Evolutionary conservation across 495 filamentous ascomycete species (phyloP).

Genomic region (Bacidia gigantensis): DNA sequence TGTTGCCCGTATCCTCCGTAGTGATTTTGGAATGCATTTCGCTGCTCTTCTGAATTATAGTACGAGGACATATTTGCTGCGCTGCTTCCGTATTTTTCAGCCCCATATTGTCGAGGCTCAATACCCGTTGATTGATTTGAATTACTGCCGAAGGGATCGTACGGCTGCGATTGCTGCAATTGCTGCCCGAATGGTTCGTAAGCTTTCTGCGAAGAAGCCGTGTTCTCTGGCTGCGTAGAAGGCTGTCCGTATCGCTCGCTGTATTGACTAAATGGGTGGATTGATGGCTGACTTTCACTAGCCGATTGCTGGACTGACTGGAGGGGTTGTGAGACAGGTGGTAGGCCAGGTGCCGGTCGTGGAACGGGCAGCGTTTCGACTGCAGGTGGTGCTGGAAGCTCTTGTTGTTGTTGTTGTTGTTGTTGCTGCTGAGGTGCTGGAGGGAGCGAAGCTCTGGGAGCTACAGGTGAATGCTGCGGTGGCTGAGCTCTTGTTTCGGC

Average conservation of each 20-base stretch:
- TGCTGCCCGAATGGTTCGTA: conserved; percentile 84
- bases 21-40: conserved; percentile 69
- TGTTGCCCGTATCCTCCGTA: conserved; percentile 67
- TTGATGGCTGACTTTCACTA: conserved; percentile 28
- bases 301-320: conserved; percentile 3
- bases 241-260: conserved; percentile 50
- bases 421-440: conserved; percentile 40
- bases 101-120: conserved; percentile 1
- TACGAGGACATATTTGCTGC: conserved; percentile 74
- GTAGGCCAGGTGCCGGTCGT: conserved; percentile 54
- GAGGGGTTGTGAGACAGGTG: conserved; percentile 46
- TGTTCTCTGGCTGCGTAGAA: conserved; percentile 38
- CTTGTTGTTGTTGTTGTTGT: conserved; percentile 31
- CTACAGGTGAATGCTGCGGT: conserved; percentile 81
- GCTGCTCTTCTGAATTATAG: conserved; percentile 72
- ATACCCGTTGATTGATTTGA: neutral
- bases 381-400: conserved; percentile 30
- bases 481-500: conserved; percentile 90
- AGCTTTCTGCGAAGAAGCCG: conserved; percentile 57
- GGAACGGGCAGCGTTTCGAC: conserved; percentile 48
- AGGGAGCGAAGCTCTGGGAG: conserved; percentile 84
- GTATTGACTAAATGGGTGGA: conserved; percentile 30
- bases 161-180: conserved; percentile 51
- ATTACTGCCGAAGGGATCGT: conserved; percentile 32
- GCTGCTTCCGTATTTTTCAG: neutral